Conservation (phyloP, 2,329 filamentous ascomycete species). For the Sporothrix pseudoabietina region DNA sequence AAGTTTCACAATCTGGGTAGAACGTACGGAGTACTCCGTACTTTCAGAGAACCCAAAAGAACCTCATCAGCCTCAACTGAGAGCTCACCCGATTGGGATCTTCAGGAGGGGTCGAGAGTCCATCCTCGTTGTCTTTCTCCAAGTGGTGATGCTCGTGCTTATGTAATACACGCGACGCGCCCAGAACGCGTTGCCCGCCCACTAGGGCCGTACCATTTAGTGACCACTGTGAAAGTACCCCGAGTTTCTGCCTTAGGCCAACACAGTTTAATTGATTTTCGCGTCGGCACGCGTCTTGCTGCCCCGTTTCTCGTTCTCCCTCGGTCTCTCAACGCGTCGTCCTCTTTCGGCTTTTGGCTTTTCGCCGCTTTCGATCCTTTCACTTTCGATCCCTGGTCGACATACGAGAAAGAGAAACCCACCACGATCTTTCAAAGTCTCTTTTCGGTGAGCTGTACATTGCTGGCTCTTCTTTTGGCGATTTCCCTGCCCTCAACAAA, state of each 20-base stretch:
- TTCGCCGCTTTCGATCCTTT: background rate
- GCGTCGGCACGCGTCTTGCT: slow-evolving; percentile 21
- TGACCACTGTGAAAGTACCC: background rate
- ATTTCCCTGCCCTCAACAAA: background rate
- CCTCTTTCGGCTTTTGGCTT: background rate
- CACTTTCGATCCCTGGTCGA: background rate
- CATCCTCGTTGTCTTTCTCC: background rate
- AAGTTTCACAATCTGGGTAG: too few species aligned
- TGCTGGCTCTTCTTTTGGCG: background rate
- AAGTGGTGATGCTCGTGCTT: background rate
- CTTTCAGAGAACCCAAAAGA: too few species aligned
- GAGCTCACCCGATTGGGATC: background rate
- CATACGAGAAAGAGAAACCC: background rate
- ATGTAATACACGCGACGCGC: slow-evolving; percentile 20
- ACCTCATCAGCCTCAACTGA: background rate
- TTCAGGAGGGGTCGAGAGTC: background rate
- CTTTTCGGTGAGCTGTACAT: background rate
- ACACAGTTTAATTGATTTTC: slow-evolving; percentile 28
- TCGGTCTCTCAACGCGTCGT: slow-evolving; percentile 2
- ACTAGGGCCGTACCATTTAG: background rate
- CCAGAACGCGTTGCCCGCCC: background rate
- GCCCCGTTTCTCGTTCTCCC: background rate
- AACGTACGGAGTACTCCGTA: too few species aligned
- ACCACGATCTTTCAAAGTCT: background rate
- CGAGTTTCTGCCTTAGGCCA: slow-evolving; percentile 24